These are phyloP conservation scores for Pythium sp. DNA, from an alignment of 352 stramenopile species.

Conservation along the genomic window DNA sequence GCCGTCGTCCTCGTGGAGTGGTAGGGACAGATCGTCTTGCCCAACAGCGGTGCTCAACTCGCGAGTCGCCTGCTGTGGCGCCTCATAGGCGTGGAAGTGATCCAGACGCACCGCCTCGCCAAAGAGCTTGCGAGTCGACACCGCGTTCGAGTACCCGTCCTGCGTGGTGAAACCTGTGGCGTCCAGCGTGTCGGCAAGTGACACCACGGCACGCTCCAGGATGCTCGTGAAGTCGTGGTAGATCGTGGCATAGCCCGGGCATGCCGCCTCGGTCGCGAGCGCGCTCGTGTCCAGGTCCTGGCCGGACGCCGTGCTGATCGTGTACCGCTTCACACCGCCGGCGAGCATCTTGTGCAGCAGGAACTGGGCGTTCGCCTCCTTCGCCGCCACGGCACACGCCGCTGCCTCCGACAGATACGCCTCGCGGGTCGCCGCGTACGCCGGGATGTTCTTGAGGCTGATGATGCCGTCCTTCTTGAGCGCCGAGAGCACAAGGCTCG, in stretches of 20 bases:
- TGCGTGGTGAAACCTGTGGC: slow-evolving; percentile 37
- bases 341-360: slow-evolving; percentile 53
- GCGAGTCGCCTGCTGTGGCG: slow-evolving; percentile 15
- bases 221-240: slow-evolving; percentile 44
- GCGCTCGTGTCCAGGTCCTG: slow-evolving; percentile 26
- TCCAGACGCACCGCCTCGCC: slow-evolving; percentile 53
- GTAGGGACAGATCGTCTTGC: slow-evolving; percentile 39
- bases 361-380: slow-evolving; percentile 30
- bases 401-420: slow-evolving; percentile 50
- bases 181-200: slow-evolving; percentile 42
- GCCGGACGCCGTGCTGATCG: slow-evolving; percentile 58
- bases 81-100: slow-evolving; percentile 63
- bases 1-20: slow-evolving; percentile 57
- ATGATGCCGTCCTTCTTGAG: slow-evolving; percentile 73
- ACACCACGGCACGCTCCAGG: slow-evolving; percentile 45
- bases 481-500: slow-evolving; percentile 37
- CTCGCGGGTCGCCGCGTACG: slow-evolving; percentile 36
- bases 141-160: slow-evolving; percentile 32
- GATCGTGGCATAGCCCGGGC: slow-evolving; percentile 35
- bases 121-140: slow-evolving; percentile 51
- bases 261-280: slow-evolving; percentile 26
- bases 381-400: slow-evolving; percentile 38
- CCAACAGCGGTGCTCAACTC: neutral
- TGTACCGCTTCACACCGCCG: slow-evolving; percentile 68
- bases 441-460: slow-evolving; percentile 56